A percentile compares a stretch with the other conserved stretches of the same genome.
These are phyloP conservation scores for Pseudogymnoascus sp. DNA, from an alignment of 2,329 filamentous ascomycete genomes.

Conservation along the genomic window DNA sequence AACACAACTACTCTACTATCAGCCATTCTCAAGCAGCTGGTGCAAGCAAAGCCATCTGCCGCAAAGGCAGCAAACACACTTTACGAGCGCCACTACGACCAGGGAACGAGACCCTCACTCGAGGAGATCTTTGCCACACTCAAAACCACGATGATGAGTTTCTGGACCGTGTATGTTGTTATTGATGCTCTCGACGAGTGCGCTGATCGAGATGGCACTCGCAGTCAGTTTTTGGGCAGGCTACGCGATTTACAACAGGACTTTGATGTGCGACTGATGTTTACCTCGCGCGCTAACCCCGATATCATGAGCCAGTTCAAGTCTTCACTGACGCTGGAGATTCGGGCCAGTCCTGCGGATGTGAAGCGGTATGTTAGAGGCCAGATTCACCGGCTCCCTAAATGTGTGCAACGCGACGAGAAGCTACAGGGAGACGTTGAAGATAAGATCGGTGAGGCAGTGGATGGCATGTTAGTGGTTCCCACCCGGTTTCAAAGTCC, in stretches of 20 bases:
- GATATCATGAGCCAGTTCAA: slow-evolving; percentile 52
- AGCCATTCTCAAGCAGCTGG: slow-evolving; percentile 27
- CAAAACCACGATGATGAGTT: slow-evolving; percentile 14
- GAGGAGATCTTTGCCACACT: slow-evolving; percentile 21
- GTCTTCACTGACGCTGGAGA: background rate
- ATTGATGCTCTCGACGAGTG: slow-evolving; percentile 24
- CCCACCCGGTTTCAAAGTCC: background rate
- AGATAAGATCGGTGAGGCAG: background rate
- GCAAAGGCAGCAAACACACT: background rate
- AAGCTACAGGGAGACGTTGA: background rate
- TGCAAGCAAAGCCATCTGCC: slow-evolving; percentile 11
- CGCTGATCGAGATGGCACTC: background rate
- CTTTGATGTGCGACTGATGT: background rate
- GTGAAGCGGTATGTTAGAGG: background rate
- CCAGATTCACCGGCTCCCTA: background rate
- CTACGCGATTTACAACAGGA: background rate
- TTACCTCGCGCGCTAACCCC: slow-evolving; percentile 37
- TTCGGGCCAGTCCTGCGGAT: background rate
- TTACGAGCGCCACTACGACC: background rate
- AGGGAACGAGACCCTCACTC: background rate
- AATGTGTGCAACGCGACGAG: background rate
- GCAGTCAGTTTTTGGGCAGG: background rate
- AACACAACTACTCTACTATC: slow-evolving; percentile 19
- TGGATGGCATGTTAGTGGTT: slow-evolving; percentile 8
- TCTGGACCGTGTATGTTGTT: slow-evolving; percentile 19